phyloP scores from a whole-genome alignment of 495 filamentous ascomycete genomes.

The Tuber umbilicatum region DNA sequence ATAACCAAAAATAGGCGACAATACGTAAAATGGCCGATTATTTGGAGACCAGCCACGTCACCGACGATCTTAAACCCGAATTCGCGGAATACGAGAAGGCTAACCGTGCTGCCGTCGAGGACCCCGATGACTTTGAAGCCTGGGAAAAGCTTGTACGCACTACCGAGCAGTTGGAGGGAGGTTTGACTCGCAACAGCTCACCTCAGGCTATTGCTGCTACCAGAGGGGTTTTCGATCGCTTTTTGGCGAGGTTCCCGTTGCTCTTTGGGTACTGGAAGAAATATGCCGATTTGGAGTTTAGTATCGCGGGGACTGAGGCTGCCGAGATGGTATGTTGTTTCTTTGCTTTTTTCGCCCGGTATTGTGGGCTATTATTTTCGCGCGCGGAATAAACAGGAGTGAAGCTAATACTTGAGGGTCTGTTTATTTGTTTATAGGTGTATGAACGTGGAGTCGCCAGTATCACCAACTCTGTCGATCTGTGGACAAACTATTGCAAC shows the following conservation, averaged over 20 bases:
- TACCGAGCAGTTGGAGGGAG: constrained; percentile 79
- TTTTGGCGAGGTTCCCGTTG: constrained; percentile 90
- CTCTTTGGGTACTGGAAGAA: constrained; percentile 99
- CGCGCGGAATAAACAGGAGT: constrained; percentile 1
- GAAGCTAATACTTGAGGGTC: constrained; percentile 5
- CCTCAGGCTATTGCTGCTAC: constrained; percentile 83
- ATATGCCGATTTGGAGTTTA: constrained; percentile 96
- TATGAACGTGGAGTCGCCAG: constrained; percentile 94
- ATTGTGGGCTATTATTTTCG: background rate
- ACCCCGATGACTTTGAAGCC: constrained; percentile 85
- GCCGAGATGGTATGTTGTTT: constrained; percentile 77
- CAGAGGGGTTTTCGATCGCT: constrained; percentile 79
- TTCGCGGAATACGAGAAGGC: constrained; percentile 41
- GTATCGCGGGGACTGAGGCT: constrained; percentile 91
- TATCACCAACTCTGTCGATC: constrained; percentile 84
- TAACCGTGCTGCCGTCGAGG: constrained; percentile 49
- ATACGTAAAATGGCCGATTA: constrained; percentile 39
- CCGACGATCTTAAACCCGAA: constrained; percentile 40
- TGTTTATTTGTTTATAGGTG: constrained; percentile 51
- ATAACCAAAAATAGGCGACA: background rate
- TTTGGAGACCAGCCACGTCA: constrained; percentile 23
- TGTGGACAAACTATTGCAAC: constrained; percentile 93
- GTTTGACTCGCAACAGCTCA: constrained; percentile 91
- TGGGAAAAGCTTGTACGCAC: constrained; percentile 90
- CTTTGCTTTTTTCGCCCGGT: constrained; percentile 6